Conservation (phyloP, 192 early-diverging fungal species). For the Nowakowskiella sp. region DNA sequence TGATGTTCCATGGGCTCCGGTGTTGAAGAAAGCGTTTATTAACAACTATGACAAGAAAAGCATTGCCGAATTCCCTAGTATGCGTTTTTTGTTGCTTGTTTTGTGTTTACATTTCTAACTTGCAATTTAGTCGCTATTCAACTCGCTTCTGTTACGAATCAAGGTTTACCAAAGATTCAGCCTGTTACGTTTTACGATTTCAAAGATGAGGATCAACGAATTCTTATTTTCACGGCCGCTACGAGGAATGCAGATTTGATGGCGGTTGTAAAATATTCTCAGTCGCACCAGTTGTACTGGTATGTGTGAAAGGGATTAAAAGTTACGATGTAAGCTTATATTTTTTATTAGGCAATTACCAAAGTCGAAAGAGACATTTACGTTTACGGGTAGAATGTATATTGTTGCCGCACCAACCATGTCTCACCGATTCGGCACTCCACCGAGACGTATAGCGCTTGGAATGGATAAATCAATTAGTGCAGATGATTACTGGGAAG, state of each 20-base stretch:
- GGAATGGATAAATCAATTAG: slow-evolving; percentile 5
- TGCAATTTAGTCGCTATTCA: slow-evolving; percentile 22
- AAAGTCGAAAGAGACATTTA: slow-evolving; percentile 58
- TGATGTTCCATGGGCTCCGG: too few species aligned
- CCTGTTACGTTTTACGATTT: slow-evolving; percentile 60
- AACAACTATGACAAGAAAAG: too few species aligned
- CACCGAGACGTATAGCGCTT: slow-evolving; percentile 30
- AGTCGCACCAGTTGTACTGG: slow-evolving; percentile 59
- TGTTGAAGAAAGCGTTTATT: too few species aligned
- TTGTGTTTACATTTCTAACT: too few species aligned
- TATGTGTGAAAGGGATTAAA: slow-evolving; percentile 21
- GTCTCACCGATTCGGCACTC: slow-evolving; percentile 53
- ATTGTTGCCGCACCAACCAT: slow-evolving; percentile 59
- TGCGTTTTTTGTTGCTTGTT: too few species aligned
- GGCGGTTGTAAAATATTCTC: slow-evolving; percentile 57
- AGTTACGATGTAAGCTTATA: neutral
- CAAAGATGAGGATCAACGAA: slow-evolving; percentile 50
- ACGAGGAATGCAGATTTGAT: slow-evolving; percentile 64
- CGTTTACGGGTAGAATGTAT: slow-evolving; percentile 59
- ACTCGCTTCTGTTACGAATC: slow-evolving; percentile 18
- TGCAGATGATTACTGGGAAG: slow-evolving; percentile 62
- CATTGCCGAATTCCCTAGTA: too few species aligned
- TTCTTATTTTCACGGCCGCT: slow-evolving; percentile 55
- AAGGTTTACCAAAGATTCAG: slow-evolving; percentile 36
- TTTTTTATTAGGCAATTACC: slow-evolving; percentile 52